Evolutionary conservation across 352 stramenopile genomes (phyloP).

Genomic region (Pelagophyceae sp.): DNA sequence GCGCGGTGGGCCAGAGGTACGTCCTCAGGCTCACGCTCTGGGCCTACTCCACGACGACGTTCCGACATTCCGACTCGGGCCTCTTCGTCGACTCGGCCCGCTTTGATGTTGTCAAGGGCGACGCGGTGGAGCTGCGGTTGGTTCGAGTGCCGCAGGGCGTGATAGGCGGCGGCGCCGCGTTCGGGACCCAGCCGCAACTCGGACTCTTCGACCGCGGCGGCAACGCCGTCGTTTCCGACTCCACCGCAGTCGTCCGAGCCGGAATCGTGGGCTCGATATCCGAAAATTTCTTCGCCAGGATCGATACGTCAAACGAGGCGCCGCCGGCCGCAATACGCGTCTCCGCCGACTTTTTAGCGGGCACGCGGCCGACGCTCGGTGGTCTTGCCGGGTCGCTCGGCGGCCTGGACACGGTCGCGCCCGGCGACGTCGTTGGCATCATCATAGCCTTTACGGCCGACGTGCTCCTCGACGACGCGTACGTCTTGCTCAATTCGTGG

Average conservation of each 20-base stretch:
- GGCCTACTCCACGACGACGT: not conserved
- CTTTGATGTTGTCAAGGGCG: not conserved
- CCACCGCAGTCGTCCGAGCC: not conserved
- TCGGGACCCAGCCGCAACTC: not conserved
- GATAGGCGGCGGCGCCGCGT: not conserved
- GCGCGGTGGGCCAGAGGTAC: not conserved
- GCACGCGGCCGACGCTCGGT: not conserved
- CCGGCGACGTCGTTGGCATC: not conserved
- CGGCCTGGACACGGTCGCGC: not conserved
- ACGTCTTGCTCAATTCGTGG: not conserved
- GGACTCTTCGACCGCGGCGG: not conserved
- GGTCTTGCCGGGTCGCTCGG: not conserved
- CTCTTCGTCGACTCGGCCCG: not conserved
- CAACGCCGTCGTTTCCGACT: not conserved
- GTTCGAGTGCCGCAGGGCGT: not conserved
- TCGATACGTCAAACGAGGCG: not conserved
- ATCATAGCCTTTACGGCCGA: conserved; percentile 1
- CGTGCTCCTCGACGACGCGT: not conserved
- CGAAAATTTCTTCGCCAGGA: not conserved
- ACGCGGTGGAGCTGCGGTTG: not conserved
- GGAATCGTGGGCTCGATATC: not conserved
- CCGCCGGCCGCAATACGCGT: not conserved
- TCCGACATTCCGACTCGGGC: not conserved
- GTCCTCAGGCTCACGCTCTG: not conserved
- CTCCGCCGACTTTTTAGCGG: not conserved